Base-by-base conservation (phyloP, 169 alveolate genomes). In the Plasmodium vinckei region DNA sequence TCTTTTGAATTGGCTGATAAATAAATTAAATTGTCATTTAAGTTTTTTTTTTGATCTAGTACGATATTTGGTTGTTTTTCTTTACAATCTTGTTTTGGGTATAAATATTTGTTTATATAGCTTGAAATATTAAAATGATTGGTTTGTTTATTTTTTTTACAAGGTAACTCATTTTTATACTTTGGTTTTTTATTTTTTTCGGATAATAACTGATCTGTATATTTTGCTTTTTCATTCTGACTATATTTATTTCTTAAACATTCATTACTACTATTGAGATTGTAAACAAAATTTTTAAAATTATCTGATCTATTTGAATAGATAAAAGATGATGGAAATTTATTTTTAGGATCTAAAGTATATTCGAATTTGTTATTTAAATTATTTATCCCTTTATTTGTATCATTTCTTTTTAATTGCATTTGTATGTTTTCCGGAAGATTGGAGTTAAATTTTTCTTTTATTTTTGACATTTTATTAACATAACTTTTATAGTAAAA, bases 81-180 rank as follows among this genome's bases (percentile, higher is more conserved):
- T 61, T 59, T 6, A 7, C 15, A 54, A 17, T 47, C 46, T 15
- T 73, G 7, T 73, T 5, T 39, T 27, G 17, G 67, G 6, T 73
- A 10, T 44, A 73, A 19, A 13, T 25, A 54, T 25, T 47, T 73
- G 42, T 68, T 61, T 44, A 73, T 23, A 61, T 60, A 33, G 13
- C 23, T 27, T 60, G 88, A 63, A 46, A 73, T 27, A 68, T 61
- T 49, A 7, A 73, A 1, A 54, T 61, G 19, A n/a, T 61, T 47
- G 17, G 46, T 60, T 17, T 27, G 60, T 61, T 73, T 47, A 61
- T 73, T 60, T 42, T 61, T 10, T 63, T 65, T 65, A 73, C 1
- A 17, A 67, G 39, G 19, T 33, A 73, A 54, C 13, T 73, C 53
- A 33, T 42, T 47, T 61, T 46, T 60, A 42, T 6, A 0, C 9